Conservation (phyloP, 2,329 filamentous ascomycete species). For the Pseudofabraea citricarpa region DNA sequence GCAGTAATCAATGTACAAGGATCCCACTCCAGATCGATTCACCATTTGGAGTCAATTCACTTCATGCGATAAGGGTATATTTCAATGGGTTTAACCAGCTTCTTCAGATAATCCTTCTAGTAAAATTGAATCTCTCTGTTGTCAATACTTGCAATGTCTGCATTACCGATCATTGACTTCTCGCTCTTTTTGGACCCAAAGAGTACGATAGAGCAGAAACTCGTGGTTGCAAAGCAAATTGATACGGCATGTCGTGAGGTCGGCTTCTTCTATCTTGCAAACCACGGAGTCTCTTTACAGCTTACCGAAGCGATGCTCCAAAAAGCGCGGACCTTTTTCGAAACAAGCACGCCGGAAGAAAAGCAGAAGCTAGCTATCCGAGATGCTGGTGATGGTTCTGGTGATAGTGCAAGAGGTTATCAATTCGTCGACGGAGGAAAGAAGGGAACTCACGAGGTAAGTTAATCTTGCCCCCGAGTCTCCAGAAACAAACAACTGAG, state of each 20-base stretch:
- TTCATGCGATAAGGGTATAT: too few species aligned
- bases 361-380: slow-evolving; percentile 5
- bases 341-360: slow-evolving; percentile 4
- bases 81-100: too few species aligned
- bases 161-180: slow-evolving; percentile 6
- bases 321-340: slow-evolving; percentile 2
- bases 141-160: slow-evolving; percentile 9
- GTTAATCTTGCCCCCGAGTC: not conserved
- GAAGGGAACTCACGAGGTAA: slow-evolving; percentile 8
- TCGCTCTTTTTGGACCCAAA: slow-evolving; percentile 3
- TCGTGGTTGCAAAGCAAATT: slow-evolving; percentile 4
- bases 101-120: too few species aligned
- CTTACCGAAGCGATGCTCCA: slow-evolving; percentile 1
- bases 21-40: too few species aligned
- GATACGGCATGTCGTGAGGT: slow-evolving; percentile 9
- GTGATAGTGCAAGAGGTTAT: slow-evolving; percentile 9
- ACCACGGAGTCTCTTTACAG: slow-evolving; percentile 5
- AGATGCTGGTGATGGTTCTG: slow-evolving; percentile 5
- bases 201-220: slow-evolving; percentile 1
- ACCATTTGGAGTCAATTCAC: too few species aligned
- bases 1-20: too few species aligned
- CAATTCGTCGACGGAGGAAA: slow-evolving; percentile 2
- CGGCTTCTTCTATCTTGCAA: slow-evolving; percentile 11
- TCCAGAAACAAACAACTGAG: not conserved
- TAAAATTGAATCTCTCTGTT: slow-evolving; percentile 26